These are phyloP conservation scores for Phytophthora sp. DNA, from an alignment of 352 stramenopile species.

Conservation along the genomic window DNA sequence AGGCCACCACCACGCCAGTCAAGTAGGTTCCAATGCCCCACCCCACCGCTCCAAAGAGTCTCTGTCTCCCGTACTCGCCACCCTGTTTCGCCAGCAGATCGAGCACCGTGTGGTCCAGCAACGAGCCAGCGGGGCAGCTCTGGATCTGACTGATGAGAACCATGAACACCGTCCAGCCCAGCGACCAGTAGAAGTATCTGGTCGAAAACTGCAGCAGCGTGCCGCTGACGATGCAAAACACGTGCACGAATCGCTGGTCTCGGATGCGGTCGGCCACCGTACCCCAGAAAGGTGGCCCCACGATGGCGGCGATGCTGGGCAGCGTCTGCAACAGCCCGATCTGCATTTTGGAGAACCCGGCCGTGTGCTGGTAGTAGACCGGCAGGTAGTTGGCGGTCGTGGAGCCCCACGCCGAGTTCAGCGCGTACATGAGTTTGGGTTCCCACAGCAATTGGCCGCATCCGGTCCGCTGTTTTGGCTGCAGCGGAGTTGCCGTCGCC, in stretches of 20 bases:
- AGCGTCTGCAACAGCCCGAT: slow-evolving; percentile 74
- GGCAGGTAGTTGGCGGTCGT: slow-evolving; percentile 74
- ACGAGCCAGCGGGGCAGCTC: slow-evolving; percentile 45
- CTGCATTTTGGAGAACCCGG: slow-evolving; percentile 70
- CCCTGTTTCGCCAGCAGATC: slow-evolving; percentile 61
- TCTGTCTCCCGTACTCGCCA: slow-evolving; percentile 78
- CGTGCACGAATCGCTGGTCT: slow-evolving; percentile 65
- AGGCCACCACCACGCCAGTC: slow-evolving; percentile 54
- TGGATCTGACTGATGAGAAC: slow-evolving; percentile 64
- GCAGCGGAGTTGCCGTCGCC: neutral
- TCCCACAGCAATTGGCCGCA: slow-evolving; percentile 37
- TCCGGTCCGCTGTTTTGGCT: neutral
- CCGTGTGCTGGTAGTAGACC: slow-evolving; percentile 70
- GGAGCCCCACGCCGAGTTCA: slow-evolving; percentile 60
- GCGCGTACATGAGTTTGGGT: slow-evolving; percentile 73
- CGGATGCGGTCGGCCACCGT: slow-evolving; percentile 62
- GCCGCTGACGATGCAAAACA: slow-evolving; percentile 59
- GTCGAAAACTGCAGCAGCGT: slow-evolving; percentile 59
- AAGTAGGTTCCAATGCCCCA: slow-evolving; percentile 67
- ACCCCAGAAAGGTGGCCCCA: slow-evolving; percentile 71
- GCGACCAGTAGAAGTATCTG: slow-evolving; percentile 46
- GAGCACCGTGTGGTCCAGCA: slow-evolving; percentile 73
- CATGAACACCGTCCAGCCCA: slow-evolving; percentile 47
- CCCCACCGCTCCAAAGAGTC: slow-evolving; percentile 71
- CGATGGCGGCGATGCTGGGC: slow-evolving; percentile 58